Percentiles rank a stretch among this genome's conserved stretches.
Conservation (phyloP, 495 filamentous ascomycete genomes). For the Bacidia rubella region DNA sequence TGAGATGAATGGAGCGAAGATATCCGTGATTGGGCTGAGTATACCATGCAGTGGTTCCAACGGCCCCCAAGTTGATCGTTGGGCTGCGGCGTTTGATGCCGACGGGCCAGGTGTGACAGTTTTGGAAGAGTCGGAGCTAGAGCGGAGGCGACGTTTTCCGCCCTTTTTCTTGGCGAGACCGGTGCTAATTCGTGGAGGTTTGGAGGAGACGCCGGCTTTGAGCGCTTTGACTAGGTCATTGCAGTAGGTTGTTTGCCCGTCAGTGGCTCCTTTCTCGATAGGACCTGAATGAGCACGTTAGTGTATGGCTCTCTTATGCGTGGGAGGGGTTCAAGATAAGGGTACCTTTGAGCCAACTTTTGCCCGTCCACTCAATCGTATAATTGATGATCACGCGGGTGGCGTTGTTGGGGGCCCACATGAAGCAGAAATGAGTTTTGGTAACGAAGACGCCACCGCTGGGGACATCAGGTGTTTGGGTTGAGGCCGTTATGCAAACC, state of each 20-base stretch:
- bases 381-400: slow-evolving; percentile 78
- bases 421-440: slow-evolving; percentile 89
- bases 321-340: neutral
- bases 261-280: slow-evolving; percentile 89
- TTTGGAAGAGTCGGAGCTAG: slow-evolving; percentile 31
- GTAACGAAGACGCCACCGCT: slow-evolving; percentile 81
- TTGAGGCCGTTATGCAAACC: slow-evolving; percentile 61
- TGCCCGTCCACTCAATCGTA: slow-evolving; percentile 89
- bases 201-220: slow-evolving; percentile 53
- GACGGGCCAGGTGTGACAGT: slow-evolving; percentile 30
- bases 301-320: neutral
- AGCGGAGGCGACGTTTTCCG: slow-evolving; percentile 42
- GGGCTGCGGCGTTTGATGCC: slow-evolving; percentile 6
- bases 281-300: slow-evolving; percentile 44
- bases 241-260: slow-evolving; percentile 72
- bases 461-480: slow-evolving; percentile 90
- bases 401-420: slow-evolving; percentile 73
- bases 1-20: slow-evolving; percentile 55
- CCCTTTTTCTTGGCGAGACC: slow-evolving; percentile 34
- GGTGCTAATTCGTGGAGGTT: slow-evolving; percentile 35
- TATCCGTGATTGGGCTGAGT: slow-evolving; percentile 56
- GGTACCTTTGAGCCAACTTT: slow-evolving; percentile 95
- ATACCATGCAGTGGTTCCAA: slow-evolving; percentile 63
- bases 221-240: slow-evolving; percentile 61
- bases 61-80: slow-evolving; percentile 53